phyloP scores from a whole-genome alignment of 768 basidiomycete species.

The Termitomyces sp. region DNA sequence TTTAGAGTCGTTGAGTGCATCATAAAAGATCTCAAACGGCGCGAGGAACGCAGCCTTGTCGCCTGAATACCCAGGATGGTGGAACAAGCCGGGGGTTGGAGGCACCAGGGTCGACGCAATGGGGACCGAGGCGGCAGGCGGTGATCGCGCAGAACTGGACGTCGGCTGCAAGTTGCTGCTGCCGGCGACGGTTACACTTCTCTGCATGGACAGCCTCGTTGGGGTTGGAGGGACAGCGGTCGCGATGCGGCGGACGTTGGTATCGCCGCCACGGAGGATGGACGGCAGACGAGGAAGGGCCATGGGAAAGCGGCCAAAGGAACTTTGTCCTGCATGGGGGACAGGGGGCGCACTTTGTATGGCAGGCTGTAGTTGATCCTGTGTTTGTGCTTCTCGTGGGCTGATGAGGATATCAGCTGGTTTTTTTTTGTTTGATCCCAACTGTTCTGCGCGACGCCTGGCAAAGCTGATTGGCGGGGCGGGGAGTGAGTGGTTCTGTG shows the following conservation, averaged over 20 bases:
- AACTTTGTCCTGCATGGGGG: too few relatives aligned
- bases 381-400: constrained; percentile 53
- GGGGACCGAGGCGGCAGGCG: constrained; percentile 61
- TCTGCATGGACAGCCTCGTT: constrained; percentile 54
- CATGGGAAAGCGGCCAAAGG: constrained; percentile 53
- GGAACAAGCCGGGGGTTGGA: constrained; percentile 64
- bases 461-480: constrained; percentile 78
- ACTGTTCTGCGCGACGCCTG: constrained; percentile 63
- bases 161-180: constrained; percentile 4
- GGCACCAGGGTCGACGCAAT: constrained; percentile 65
- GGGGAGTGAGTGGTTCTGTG: constrained; percentile 47
- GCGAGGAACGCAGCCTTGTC: constrained; percentile 78
- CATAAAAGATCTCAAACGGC: constrained; percentile 83
- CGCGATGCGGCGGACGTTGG: constrained; percentile 45
- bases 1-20: constrained; percentile 76
- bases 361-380: constrained; percentile 57
- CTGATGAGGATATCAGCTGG: constrained; percentile 80
- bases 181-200: constrained; percentile 19
- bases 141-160: constrained; percentile 36
- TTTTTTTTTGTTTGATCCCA: constrained; percentile 61
- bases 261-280: constrained; percentile 38
- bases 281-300: constrained; percentile 63
- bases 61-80: constrained; percentile 54
- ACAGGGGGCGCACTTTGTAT: constrained; percentile 79
- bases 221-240: constrained; percentile 72